Conservation (phyloP, 768 basidiomycete species). For the Leccinum aurantiacum region DNA sequence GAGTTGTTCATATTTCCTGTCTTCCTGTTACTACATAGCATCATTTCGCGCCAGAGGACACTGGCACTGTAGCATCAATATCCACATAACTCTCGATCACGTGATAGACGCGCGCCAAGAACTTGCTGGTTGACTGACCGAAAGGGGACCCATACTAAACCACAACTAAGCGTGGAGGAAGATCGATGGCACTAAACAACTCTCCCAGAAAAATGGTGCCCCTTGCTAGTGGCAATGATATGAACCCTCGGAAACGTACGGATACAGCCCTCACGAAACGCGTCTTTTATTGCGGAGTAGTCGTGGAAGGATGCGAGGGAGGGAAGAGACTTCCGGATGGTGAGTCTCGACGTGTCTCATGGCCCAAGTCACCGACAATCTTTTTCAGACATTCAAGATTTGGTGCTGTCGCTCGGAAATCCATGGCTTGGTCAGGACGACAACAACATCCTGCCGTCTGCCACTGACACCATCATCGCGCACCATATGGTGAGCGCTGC, state of each 20-base stretch:
- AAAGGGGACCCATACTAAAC: not conserved
- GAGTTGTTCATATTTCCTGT: constrained; percentile 5
- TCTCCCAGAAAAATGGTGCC: constrained; percentile 77
- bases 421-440: constrained; percentile 55
- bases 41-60: too few relatives aligned
- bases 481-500: constrained; percentile 43
- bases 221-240: constrained; percentile 66
- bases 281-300: constrained; percentile 87
- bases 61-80: not conserved
- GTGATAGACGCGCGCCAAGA: not conserved
- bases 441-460: constrained; percentile 45
- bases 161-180: constrained; percentile 19
- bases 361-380: constrained; percentile 10
- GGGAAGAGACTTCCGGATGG: constrained; percentile 70
- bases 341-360: constrained; percentile 28
- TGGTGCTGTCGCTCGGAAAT: constrained; percentile 75
- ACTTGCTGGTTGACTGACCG: not conserved
- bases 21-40: not conserved
- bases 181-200: constrained; percentile 58
- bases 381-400: constrained; percentile 68
- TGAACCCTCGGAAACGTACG: constrained; percentile 42
- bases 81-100: constrained; percentile 10
- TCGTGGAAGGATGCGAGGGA: constrained; percentile 79
- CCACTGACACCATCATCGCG: constrained; percentile 38
- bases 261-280: constrained; percentile 60